Base-by-base conservation (phyloP, 23 red algal genomes). In the Gracilaria vermiculophylla region DNA sequence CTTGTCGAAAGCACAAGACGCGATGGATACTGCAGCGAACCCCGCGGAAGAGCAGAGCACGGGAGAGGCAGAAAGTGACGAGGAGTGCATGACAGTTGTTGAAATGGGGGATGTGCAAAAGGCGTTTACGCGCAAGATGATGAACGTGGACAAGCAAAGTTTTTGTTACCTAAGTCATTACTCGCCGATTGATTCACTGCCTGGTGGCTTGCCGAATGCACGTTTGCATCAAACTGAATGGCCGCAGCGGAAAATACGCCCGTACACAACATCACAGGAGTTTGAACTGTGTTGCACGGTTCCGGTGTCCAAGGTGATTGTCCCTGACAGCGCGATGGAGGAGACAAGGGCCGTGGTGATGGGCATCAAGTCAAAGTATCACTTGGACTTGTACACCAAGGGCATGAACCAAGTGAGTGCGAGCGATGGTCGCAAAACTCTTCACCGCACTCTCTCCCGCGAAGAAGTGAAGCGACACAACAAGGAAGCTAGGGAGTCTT, bases 161-260 rank as follows among this genome's bases (percentile, higher is more conserved):
- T 64, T 28, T 17, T 35, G 25, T 36, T 35, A 34, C 35, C 29
- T 64, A 14, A 64, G 29, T 13, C 58, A 64, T 8, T 17, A 16
- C 35, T 11, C 14, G 58, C 58, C 25, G 29, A 11, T 3, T 11
- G 58, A 35, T 0, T 14, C 29, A 15, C 29, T 34, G 8, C 27
- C 58, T 12, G 58, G 35, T 36, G 58, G 58, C 17, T 64, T 31
- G 7, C 9, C 3, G 28, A 34, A 64, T 14, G 28, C 58, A 2
- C 58, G 9, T 35, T 34, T 25, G 28, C 35, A 17, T 45, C 17
- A 73, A 73, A 8, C 67, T 2, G 39, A 73, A 47, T 73, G 67
- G 67, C 40, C 67, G 17, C 67, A 48, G 42, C 67, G 67, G 23
- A 73, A 73, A 73, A 17, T 73, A 10, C 67, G 67, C 16, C 67